Evolutionary conservation across 2,329 filamentous ascomycete species (phyloP), one percentile per base, ranked within the genome.

Genomic region (Mariannaea elegans): DNA sequence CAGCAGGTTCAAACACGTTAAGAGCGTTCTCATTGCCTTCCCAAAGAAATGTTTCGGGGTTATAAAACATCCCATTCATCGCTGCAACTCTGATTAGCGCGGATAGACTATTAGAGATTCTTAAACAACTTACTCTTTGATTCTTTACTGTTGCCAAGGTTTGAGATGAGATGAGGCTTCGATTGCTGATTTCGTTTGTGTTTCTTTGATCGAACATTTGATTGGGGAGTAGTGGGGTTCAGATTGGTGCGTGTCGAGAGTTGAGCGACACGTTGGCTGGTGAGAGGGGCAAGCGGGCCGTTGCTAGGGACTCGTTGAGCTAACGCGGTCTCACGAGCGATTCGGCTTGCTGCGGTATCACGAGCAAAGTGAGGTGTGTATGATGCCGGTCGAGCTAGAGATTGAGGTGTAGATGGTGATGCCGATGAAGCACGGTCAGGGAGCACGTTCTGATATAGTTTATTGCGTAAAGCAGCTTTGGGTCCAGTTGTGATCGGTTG

Each of bases 21-120:
- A 97, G 81, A 31, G 85, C 90, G 69, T 93, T 94, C 74, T 99
- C 95, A 70, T 99, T 99, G 51, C 95, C 95, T 81, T 99, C 95
- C 95, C 95, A 99, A 48, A 88, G 86, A 72, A 89, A 95, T 8
- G 92, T 91, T 24, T 85, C 82, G 7, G 95, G 92, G 72, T 99
- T 98, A 75, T 97, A 99, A 54, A 88, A 90, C 95, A 99, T 99
- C 65, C 94, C 95, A 76, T 97, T 95, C 61, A 97, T 86, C 71
- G 89, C 92, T 94, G 64, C 27, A 42, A 21, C 41, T 41, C 24
- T 29, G 45, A 67, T 80, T 72, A 80, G 74, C 45, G 57, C 9
- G n/a, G n/a, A 36, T 59, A 48, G 12, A 19, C 16, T n/a, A 44
- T 31, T 38, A 13, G 3, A 13, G 16, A 19, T 2, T 12, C 19